A percentile compares a stretch with the other conserved stretches of the same genome.
phyloP scores from a whole-genome alignment of 2,329 filamentous ascomycete genomes.

The Aureobasidium sp. region DNA sequence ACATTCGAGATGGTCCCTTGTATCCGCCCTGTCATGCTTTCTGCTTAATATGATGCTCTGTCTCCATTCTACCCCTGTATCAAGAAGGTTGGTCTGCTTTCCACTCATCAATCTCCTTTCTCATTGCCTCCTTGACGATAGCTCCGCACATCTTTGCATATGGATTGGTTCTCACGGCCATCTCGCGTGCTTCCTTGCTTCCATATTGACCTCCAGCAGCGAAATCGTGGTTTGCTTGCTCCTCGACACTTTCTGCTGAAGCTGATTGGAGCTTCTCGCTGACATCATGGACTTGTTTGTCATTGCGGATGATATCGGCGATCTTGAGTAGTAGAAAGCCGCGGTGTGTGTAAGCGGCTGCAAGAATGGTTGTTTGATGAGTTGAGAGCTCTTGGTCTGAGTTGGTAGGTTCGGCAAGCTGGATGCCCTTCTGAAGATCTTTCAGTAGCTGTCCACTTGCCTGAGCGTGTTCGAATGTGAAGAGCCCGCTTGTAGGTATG shows the following conservation, averaged over 20 bases:
- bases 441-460: slow-evolving; percentile 30
- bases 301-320: slow-evolving; percentile 32
- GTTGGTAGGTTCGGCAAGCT: slow-evolving; percentile 61
- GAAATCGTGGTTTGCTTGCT: slow-evolving; percentile 62
- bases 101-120: slow-evolving; percentile 53
- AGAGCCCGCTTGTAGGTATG: slow-evolving; percentile 22
- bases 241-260: slow-evolving; percentile 47
- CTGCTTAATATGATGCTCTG: neutral
- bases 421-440: slow-evolving; percentile 56
- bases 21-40: neutral
- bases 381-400: slow-evolving; percentile 61
- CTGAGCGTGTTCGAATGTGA: slow-evolving; percentile 18
- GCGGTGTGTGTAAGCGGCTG: slow-evolving; percentile 76
- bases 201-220: slow-evolving; percentile 60
- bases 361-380: slow-evolving; percentile 71
- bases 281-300: slow-evolving; percentile 18
- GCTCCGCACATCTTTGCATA: slow-evolving; percentile 69
- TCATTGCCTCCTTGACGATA: slow-evolving; percentile 67
- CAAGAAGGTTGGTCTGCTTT: slow-evolving; percentile 6
- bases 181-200: slow-evolving; percentile 61
- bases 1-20: neutral
- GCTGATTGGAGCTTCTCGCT: slow-evolving; percentile 6
- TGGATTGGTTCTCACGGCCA: slow-evolving; percentile 68
- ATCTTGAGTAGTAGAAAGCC: slow-evolving; percentile 51
- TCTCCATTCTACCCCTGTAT: neutral